Evolutionary conservation across 495 filamentous ascomycete species (phyloP).

Genomic region (Cercophora sp.): DNA sequence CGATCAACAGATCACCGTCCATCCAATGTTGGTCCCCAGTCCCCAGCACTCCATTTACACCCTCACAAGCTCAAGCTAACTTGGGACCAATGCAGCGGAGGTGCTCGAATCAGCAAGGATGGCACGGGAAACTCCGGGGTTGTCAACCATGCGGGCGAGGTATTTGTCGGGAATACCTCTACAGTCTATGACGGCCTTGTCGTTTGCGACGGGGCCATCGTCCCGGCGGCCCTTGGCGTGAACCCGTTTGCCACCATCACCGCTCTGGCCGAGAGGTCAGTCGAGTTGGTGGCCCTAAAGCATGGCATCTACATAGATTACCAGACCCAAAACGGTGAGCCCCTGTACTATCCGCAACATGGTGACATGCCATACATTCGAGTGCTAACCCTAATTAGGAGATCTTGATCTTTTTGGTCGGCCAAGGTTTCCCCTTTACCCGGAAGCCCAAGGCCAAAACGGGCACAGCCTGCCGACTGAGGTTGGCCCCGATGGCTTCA

Average conservation of each 20-base stretch:
- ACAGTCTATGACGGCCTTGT: constrained; percentile 55
- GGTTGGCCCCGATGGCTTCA: constrained; percentile 47
- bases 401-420: constrained; percentile 44
- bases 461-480: constrained; percentile 38
- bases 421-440: constrained; percentile 25
- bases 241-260: constrained; percentile 73
- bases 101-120: constrained; percentile 59
- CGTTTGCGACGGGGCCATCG: constrained; percentile 57
- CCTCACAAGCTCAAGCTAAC: too few relatives aligned
- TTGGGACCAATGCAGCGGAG: constrained; percentile 34
- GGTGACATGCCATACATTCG: too few relatives aligned
- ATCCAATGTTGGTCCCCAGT: constrained; percentile 56
- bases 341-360: too few relatives aligned
- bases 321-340: too few relatives aligned
- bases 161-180: constrained; percentile 50
- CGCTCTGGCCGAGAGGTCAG: constrained; percentile 60
- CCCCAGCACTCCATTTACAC: too few relatives aligned
- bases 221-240: constrained; percentile 60
- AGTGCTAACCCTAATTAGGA: too few relatives aligned
- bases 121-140: constrained; percentile 57
- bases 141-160: constrained; percentile 58
- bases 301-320: constrained; percentile 45
- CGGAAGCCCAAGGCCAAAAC: constrained; percentile 34
- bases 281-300: constrained; percentile 44
- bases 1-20: constrained; percentile 59